Evolutionary conservation across 495 filamentous ascomycete genomes (phyloP), one percentile per base, ranked within the genome.

Genomic region (Penicillium daleae): DNA sequence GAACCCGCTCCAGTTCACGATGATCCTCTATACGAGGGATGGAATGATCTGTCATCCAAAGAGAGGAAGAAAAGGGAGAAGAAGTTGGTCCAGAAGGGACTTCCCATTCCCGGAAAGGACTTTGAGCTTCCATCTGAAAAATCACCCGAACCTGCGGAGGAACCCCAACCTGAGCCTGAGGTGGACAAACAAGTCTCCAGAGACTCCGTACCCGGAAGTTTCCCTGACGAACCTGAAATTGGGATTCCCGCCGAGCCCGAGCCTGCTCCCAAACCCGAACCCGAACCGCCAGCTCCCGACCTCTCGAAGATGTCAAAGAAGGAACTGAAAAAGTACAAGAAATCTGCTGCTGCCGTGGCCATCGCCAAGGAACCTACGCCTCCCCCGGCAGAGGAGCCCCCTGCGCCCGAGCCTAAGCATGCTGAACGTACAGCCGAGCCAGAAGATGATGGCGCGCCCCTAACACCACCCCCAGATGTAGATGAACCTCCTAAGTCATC

Each of bases 351-450:
- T 15, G 66, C 74, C 17, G 72, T 62, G 0, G 71, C 96, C 2
- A 91, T 94, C 39, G 82, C 86, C 27, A 92, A 96, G 74, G 80
- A 78, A 15, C 91, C 93, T 32, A 75, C 81, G 19, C 86, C 89
- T n/a, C 78, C 86, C 2, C 80, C 88, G 57, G 64, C 63, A 9
- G 78, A 77, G 40, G 72, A 77, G 56, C 54, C 64, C 6, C 60
- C 65, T 21, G 66, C 24, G 2, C 33, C 60, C 13, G 64, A 67
- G 22, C 54, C 65, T 19, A 33, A 64, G 37, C 66, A 74, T 9
- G 67, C 64, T 15, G 71, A 52, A 2, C 56, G 60, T 27, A 64
- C 65, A n/a, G 37, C 63, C 17, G 44, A 61, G 33, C 66, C 74
- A 15, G 68, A 56, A 17, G 75, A 71, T 9, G 57, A 71, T 42